Evolutionary conservation across 2,329 filamentous ascomycete species (phyloP), one percentile per base, ranked within the genome.

Genomic region (Lomentospora prolificans): DNA sequence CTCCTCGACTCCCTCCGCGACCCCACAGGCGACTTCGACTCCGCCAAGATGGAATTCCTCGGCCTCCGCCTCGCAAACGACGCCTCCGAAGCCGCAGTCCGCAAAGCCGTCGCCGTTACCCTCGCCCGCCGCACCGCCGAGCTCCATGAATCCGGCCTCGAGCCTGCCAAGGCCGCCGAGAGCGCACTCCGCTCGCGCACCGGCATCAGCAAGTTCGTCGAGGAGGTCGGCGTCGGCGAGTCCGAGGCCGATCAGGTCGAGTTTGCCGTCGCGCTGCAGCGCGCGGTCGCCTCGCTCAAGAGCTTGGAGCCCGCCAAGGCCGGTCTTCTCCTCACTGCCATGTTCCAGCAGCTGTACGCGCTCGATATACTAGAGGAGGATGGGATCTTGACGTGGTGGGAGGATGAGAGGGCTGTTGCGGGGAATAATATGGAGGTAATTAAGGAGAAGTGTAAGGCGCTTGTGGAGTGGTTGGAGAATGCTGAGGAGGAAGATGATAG

Each of bases 41-140:
- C 77, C 2, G 81, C 82, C 52, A 90, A 92, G 67, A 81, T 97
- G 31, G 94, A 99, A 68, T 87, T 99, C 60, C 95, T 91, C 75
- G 89, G 90, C 50, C 77, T 97, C n/a, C 86, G 92, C 9, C 89
- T 99, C 69, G 87, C 86, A 55, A 89, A 88, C 64, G 90, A 97
- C 64, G 94, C 94, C 2, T 91, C 90, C 1, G 92, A 96, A 65
- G 80, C 86, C 61, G 87, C 94, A 69, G 89, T 97, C 64, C 88
- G 92, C 48, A 85, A 86, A 31, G 90, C 94, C 14, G 85, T 97
- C 24, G 89, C 89, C 2, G 82, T 86, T 2, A 88, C 91, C 1
- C 92, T 97, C 66, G 87, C 89, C 64, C 89, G 88, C 64, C 86
- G 87, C 57, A 86, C 91, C 50, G 79, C 84, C 4, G 86, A 90